These are phyloP conservation scores for Coccomyxa sp. DNA, from an alignment of 139 green algal species.

Conservation along the genomic window DNA sequence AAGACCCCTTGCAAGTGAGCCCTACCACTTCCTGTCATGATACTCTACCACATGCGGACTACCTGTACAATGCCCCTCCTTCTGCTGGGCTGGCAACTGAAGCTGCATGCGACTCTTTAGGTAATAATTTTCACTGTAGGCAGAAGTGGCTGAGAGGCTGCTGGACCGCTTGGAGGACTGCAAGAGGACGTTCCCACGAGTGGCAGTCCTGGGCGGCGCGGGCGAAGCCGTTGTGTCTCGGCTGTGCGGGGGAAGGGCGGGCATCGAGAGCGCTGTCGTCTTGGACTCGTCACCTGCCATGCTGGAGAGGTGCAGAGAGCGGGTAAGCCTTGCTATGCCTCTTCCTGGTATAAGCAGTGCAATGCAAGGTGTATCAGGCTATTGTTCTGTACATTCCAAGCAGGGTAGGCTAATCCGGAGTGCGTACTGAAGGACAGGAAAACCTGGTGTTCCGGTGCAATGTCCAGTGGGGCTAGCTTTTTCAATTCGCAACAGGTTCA, in stretches of 20 bases:
- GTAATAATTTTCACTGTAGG: constrained; percentile 26
- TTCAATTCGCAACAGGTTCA: no score
- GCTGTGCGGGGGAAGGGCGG: constrained; percentile 32
- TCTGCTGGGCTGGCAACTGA: background rate
- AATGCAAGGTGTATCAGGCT: background rate
- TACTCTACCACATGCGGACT: background rate
- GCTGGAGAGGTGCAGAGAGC: constrained; percentile 33
- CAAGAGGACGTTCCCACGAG: constrained; percentile 49
- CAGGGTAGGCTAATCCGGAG: background rate
- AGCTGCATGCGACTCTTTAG: background rate
- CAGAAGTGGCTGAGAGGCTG: constrained; percentile 58
- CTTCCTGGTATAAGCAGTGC: background rate
- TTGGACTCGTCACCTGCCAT: constrained; percentile 55
- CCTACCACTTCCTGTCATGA: no score
- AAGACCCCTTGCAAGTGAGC: constrained; percentile 40
- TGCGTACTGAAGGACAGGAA: background rate
- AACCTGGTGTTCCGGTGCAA: background rate
- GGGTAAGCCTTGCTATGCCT: constrained; percentile 3
- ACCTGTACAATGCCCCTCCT: background rate
- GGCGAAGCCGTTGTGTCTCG: constrained; percentile 41
- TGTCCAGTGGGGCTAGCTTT: background rate
- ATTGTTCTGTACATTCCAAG: background rate
- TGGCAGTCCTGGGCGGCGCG: constrained; percentile 62
- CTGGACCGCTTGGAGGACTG: constrained; percentile 82
- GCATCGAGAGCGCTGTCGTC: constrained; percentile 43